Percentiles rank a stretch among this genome's conserved stretches.
These are phyloP conservation scores for Stephanodiscus triporus DNA, from an alignment of 108 stramenopile species.

Conservation along the genomic window DNA sequence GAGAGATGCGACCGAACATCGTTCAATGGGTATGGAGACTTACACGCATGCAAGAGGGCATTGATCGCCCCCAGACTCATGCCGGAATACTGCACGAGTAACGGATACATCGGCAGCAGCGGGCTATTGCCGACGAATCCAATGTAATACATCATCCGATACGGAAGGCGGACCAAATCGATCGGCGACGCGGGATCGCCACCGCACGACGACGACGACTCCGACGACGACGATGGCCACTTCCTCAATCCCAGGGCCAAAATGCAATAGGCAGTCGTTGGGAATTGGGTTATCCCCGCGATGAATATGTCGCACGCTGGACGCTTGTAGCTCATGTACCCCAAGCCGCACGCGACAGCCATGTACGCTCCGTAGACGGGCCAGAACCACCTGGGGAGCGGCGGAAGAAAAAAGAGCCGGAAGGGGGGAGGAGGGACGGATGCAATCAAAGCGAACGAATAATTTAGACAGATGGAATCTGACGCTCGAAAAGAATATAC, in stretches of 20 bases:
- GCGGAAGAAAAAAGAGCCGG: background rate
- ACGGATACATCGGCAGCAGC: constrained; percentile 82
- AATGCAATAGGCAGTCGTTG: constrained; percentile 66
- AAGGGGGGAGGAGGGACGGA: background rate
- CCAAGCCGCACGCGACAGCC: constrained; percentile 53
- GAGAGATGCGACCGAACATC: too few species aligned
- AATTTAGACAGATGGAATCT: too few species aligned
- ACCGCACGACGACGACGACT: background rate
- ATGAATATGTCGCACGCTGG: constrained; percentile 93
- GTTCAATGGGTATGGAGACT: background rate
- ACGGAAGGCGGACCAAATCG: constrained; percentile 4
- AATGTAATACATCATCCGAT: constrained; percentile 48
- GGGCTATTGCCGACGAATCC: constrained; percentile 84
- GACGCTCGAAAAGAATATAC: too few species aligned
- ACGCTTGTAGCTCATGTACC: constrained; percentile 75
- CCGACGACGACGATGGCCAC: background rate
- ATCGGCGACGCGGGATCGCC: constrained; percentile 1
- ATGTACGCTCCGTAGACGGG: constrained; percentile 56
- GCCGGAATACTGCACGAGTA: constrained; percentile 70
- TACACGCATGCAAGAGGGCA: constrained; percentile 69
- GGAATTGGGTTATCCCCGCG: constrained; percentile 79
- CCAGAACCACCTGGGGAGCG: constrained; percentile 60
- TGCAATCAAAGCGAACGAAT: too few species aligned
- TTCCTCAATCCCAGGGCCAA: constrained; percentile 23
- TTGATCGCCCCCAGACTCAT: constrained; percentile 70